A percentile compares a stretch with the other conserved stretches of the same genome.
Conservation (phyloP, 2,329 filamentous ascomycete genomes). For the Aspergillus quadrilineatus region DNA sequence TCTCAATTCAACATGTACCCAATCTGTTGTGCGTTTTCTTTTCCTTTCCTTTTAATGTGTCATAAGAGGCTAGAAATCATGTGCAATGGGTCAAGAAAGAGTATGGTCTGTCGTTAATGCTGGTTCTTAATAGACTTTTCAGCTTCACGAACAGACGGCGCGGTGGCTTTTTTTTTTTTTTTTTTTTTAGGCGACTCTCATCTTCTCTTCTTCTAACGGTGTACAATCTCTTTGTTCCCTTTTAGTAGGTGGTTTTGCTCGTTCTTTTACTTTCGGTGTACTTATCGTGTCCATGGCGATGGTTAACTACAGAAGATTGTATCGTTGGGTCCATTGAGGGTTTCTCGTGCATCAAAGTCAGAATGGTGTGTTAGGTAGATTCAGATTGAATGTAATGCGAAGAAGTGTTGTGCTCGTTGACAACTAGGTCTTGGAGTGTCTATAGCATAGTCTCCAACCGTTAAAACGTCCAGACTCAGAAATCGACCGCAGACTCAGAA, state of each 20-base stretch:
- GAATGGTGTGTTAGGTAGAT: not conserved
- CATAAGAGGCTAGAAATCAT: constrained; percentile 28
- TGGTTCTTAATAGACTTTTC: constrained; percentile 33
- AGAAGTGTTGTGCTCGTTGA: not conserved
- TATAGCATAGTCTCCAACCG: not conserved
- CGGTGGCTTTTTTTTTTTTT: constrained; percentile 8
- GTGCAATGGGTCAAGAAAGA: constrained; percentile 27
- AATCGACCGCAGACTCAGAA: too few relatives aligned
- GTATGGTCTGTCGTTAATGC: constrained; percentile 29
- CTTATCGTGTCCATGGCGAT: not conserved
- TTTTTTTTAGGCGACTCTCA: constrained; percentile 5
- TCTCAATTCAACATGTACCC: constrained; percentile 14
- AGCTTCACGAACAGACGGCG: constrained; percentile 25
- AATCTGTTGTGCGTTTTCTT: constrained; percentile 3
- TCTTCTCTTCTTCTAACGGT: not conserved
- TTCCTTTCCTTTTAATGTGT: constrained; percentile 12
- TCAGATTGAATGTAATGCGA: constrained; percentile 1
- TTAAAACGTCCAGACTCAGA: too few relatives aligned
- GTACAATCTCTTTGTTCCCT: constrained; percentile 1
- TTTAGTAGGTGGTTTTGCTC: not conserved
- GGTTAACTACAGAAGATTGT: constrained; percentile 8
- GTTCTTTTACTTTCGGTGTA: not conserved
- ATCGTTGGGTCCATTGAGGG: not conserved
- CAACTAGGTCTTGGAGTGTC: not conserved
- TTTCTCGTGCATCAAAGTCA: not conserved